Evolutionary conservation across 1,284 basidiomycete genomes (phyloP).

Genomic region (Flammula alnicola): DNA sequence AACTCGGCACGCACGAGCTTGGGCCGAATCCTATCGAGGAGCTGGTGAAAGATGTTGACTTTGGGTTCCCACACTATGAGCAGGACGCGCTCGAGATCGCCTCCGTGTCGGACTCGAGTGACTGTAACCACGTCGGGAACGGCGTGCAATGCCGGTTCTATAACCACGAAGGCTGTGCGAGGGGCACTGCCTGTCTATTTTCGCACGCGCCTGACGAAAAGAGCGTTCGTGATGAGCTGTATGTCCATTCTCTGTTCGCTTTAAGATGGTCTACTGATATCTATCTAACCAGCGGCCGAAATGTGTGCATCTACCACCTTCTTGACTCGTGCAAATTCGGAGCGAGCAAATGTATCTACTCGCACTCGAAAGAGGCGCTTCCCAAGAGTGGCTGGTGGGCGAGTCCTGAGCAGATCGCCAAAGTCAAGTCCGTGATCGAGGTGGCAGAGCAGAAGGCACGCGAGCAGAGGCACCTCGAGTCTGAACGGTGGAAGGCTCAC

Average conservation of each 20-base stretch:
- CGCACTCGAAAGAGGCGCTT: conserved; percentile 36
- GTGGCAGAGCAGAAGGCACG: conserved; percentile 34
- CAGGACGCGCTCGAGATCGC: conserved; percentile 38
- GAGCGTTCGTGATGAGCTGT: conserved; percentile 57
- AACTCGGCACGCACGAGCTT: conserved; percentile 29
- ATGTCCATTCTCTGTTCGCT: conserved; percentile 25
- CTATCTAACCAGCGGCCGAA: conserved; percentile 36
- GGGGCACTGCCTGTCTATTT: conserved; percentile 44
- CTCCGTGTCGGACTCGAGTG: conserved; percentile 48
- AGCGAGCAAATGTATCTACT: conserved; percentile 39
- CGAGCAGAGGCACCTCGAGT: conserved; percentile 31
- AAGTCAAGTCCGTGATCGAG: conserved; percentile 37
- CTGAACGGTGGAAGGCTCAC: conserved; percentile 28
- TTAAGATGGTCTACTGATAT: background rate
- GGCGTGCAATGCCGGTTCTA: conserved; percentile 55
- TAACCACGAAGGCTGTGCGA: conserved; percentile 51
- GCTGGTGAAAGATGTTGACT: conserved; percentile 31
- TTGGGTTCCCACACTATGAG: conserved; percentile 39
- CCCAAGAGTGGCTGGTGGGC: conserved; percentile 39
- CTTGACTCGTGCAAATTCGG: conserved; percentile 43
- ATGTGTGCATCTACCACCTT: conserved; percentile 44
- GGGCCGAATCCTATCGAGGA: conserved; percentile 20
- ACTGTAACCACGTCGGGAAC: conserved; percentile 53
- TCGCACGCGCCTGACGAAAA: conserved; percentile 56
- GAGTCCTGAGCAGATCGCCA: conserved; percentile 29